Evolutionary conservation across 352 stramenopile species (phyloP).

Genomic region (Phytophthora nicotianae): DNA sequence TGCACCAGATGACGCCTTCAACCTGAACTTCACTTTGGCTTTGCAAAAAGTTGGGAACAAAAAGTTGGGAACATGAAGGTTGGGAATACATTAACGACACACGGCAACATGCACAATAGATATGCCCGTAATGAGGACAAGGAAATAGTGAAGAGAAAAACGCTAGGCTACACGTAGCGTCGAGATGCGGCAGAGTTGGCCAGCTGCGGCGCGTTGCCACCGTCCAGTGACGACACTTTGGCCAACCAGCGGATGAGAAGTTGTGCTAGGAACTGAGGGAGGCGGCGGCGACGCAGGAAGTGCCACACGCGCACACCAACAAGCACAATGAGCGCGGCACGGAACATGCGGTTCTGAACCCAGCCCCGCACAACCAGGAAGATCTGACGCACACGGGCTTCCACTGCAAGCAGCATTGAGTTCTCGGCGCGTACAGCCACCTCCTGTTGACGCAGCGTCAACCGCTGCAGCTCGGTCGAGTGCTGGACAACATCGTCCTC

Average conservation of each 20-base stretch:
- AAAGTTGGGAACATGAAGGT: not conserved
- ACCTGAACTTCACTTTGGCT: conserved; percentile 15
- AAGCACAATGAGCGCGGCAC: conserved; percentile 56
- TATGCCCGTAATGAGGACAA: conserved; percentile 13
- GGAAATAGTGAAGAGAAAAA: conserved; percentile 6
- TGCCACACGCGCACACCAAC: conserved; percentile 55
- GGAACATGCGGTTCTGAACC: conserved; percentile 55
- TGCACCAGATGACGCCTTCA: conserved; percentile 20
- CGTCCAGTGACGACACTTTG: conserved; percentile 59
- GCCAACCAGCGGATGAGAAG: conserved; percentile 65
- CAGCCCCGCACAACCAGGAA: conserved; percentile 44
- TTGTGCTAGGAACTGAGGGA: conserved; percentile 67
- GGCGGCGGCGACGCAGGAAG: conserved; percentile 48
- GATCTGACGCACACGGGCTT: conserved; percentile 45
- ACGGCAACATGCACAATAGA: conserved; percentile 18
- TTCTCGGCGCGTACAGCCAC: conserved; percentile 38
- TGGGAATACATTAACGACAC: not conserved
- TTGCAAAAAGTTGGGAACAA: not conserved
- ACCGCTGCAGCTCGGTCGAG: conserved; percentile 64
- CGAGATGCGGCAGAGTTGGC: conserved; percentile 6
- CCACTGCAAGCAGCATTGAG: conserved; percentile 51
- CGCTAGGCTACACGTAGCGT: conserved; percentile 17
- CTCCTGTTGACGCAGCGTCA: conserved; percentile 45
- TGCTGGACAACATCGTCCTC: conserved; percentile 68
- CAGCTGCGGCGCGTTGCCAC: conserved; percentile 9